Base-by-base conservation (phyloP, 2,329 filamentous ascomycete species). In the Exutisphaerella laricina region DNA sequence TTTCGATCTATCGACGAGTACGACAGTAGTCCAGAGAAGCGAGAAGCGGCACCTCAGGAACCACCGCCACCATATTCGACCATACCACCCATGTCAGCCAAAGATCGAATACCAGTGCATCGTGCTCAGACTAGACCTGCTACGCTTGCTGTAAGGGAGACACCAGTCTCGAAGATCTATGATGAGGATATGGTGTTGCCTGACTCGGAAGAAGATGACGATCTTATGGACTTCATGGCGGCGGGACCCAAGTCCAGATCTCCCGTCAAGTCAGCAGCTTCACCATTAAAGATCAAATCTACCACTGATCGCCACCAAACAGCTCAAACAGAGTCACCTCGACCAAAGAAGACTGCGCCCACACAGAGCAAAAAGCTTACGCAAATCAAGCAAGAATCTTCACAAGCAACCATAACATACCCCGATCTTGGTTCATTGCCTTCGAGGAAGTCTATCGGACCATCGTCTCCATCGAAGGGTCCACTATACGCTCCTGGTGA, bases 31-130 rank as follows among this genome's bases (percentile, higher is more conserved):
- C 49, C 46, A 5, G 43, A 29, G 3, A 50, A 51, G 26, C 34
- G 40, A 2, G 40, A 41, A 25, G 30, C 31, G 16, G 22, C 20
- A 9, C 52, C 53, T 8, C 42, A 40, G 10, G 60, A 56, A 12
- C 61, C 64, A 20, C 64, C 64, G 23, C 64, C 64, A 10, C 70
- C 70, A 4, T 73, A 72, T 47, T 73, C 70, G 2, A 71, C 67
- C 0, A 58, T 68, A 18, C 59, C 62, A n/a, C 23, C 18, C 13
- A 29, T 22, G 14, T 14, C 45, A 6, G 25, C 34, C 13, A 14
- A 12, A 48, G 44, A 22, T 12, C n/a, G n/a, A n/a, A n/a, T n/a
- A n/a, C n/a, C n/a, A n/a, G 22, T 25, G 16, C 16, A 25, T 21
- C 41, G n/a, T 34, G 13, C 13, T 13, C n/a, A 5, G 22, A n/a